A percentile compares a stretch with the other conserved stretches of the same genome.
phyloP scores from a whole-genome alignment of 805 yeast genomes.

The Saitoella complicata region DNA sequence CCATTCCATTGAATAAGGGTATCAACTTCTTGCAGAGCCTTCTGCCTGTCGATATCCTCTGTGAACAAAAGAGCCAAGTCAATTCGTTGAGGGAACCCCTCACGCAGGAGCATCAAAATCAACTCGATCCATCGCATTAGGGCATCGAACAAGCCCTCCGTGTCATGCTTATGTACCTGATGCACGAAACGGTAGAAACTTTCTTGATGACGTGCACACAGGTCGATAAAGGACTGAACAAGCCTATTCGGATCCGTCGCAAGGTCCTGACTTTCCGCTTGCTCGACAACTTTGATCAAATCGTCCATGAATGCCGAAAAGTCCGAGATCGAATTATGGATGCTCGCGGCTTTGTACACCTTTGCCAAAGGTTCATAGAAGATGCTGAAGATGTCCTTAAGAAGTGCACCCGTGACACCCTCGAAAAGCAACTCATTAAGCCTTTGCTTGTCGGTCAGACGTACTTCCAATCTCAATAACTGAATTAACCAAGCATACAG shows the following conservation, averaged over 20 bases:
- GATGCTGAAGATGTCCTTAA: conserved; percentile 55
- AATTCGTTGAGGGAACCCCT: conserved; percentile 24
- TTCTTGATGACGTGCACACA: conserved; percentile 58
- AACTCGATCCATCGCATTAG: conserved; percentile 59
- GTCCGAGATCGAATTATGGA: conserved; percentile 46
- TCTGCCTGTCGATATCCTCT: conserved; percentile 14
- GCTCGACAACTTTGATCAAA: conserved; percentile 40
- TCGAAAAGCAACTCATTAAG: conserved; percentile 56
- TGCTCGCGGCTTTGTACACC: conserved; percentile 48
- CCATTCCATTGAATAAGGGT: conserved; percentile 24
- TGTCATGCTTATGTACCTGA: conserved; percentile 65
- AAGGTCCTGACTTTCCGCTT: conserved; percentile 32
- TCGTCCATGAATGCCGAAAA: conserved; percentile 54
- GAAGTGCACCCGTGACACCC: conserved; percentile 57
- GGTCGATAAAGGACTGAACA: conserved; percentile 46
- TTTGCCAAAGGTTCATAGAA: conserved; percentile 61
- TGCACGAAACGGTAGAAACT: conserved; percentile 62
- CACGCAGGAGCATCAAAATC: conserved; percentile 45
- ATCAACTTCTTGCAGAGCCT: conserved; percentile 26
- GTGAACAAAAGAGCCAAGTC: conserved; percentile 14
- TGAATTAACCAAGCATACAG: conserved; percentile 29
- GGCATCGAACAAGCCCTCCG: conserved; percentile 51
- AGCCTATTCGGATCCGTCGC: conserved; percentile 43
- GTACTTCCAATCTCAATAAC: conserved; percentile 43
- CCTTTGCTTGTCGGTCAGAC: conserved; percentile 55